Base-by-base conservation (phyloP, 1,284 basidiomycete genomes). In the Irpex sp. region DNA sequence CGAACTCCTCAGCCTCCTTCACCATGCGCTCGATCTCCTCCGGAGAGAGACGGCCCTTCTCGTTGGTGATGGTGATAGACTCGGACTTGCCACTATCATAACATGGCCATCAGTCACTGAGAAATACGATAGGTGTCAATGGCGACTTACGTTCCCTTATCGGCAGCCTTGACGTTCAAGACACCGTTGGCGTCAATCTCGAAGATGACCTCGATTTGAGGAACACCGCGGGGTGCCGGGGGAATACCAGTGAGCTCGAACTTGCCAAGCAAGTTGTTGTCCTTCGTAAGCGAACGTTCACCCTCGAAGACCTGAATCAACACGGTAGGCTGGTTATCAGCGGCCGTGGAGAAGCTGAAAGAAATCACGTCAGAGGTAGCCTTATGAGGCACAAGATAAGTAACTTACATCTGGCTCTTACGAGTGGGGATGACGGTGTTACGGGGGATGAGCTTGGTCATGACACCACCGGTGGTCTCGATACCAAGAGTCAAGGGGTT, bases 371-470 rank as follows among this genome's bases (percentile, higher is more conserved):
- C n/a, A 60, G 31, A 31, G 17, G 19, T 11, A 33, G 58, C 9
- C 26, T 11, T 9, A 46, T 31, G 15, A 54, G 11, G 1, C 9
- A 33, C 13, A 43, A 8, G 57, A 15, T 15, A 58, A 26, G 15
- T 8, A 1, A 78, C 83, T 2, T 67, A 88, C 87, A 97, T 97
- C 80, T 98, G 94, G 65, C 89, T 90, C 85, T 99, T 98, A 85
- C 94, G 94, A 75, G 97, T 98, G 63, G 96, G 96, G 69, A 99
- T 94, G 74, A 97, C 94, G 36, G 97, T 98, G 90, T 98, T 98
- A 72, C 96, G 92, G 65, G 92, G 85, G 71, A 97, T 97, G 71
- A 98, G 87, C 81, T 97, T 96, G 74, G 96, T 98, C 87, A 98
- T 95, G 71, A 98, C 95, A 79, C 96, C 97, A 68, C 97, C 97